Conservation (phyloP, 345 rosid genomes). For the Luvunga scandens region DNA sequence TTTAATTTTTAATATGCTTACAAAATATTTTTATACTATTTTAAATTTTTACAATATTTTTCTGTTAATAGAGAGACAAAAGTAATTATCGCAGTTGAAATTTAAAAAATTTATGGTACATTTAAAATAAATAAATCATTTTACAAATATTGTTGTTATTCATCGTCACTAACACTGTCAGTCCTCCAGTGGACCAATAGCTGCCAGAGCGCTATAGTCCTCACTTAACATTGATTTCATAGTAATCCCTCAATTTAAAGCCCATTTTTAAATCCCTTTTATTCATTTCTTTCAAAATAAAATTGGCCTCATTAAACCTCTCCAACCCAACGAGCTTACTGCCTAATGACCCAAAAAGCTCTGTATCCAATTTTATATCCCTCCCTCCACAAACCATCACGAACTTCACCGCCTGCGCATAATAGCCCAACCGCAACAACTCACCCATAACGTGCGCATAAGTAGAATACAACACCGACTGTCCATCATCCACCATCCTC, state of each 20-base stretch:
- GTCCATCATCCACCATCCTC: conserved; percentile 60
- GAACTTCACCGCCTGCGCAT: conserved; percentile 48
- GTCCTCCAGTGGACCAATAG: neutral
- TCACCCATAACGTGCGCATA: conserved; percentile 49
- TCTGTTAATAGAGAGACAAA: neutral
- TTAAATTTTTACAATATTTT: too few species aligned
- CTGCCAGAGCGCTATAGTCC: neutral
- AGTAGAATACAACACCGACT: conserved; percentile 45
- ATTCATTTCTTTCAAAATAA: conserved; percentile 56
- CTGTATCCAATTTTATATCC: conserved; percentile 44
- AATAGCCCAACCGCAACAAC: conserved; percentile 38
- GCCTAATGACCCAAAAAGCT: conserved; percentile 55
- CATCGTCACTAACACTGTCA: neutral
- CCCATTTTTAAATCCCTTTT: conserved; percentile 42
- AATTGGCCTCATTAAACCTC: conserved; percentile 41
- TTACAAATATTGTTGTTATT: neutral
- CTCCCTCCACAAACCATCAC: conserved; percentile 47
- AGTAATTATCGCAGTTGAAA: neutral
- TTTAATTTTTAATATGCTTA: too few species aligned
- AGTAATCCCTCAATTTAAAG: conserved; percentile 26
- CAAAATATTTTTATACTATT: too few species aligned
- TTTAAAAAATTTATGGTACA: neutral
- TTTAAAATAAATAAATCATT: neutral
- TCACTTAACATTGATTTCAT: neutral
- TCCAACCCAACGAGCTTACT: conserved; percentile 36